These are phyloP conservation scores for Alloascoidea hylecoeti DNA, from an alignment of 805 yeast species.

Conservation along the genomic window DNA sequence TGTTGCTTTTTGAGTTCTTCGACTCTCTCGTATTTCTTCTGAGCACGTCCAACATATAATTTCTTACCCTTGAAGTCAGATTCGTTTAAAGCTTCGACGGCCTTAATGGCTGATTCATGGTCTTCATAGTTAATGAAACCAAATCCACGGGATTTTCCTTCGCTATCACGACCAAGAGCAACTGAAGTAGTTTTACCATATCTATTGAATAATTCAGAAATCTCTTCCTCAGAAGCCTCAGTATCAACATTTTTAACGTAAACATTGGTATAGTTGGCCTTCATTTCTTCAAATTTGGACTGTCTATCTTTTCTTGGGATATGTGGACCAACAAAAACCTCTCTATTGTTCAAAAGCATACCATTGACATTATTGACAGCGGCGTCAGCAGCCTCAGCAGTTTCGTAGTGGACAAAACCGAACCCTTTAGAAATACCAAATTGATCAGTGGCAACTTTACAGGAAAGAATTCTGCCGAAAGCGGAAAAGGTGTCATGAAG, in stretches of 20 bases:
- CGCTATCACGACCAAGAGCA: slow-evolving; percentile 63
- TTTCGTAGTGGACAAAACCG: slow-evolving; percentile 95
- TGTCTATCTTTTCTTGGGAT: slow-evolving; percentile 87
- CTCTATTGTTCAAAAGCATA: slow-evolving; percentile 92
- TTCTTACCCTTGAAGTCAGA: slow-evolving; percentile 73
- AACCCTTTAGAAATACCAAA: slow-evolving; percentile 87
- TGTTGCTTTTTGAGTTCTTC: slow-evolving; percentile 92
- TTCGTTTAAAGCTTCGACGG: slow-evolving; percentile 87
- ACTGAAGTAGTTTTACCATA: slow-evolving; percentile 78
- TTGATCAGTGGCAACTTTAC: slow-evolving; percentile 94
- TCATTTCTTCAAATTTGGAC: slow-evolving; percentile 78
- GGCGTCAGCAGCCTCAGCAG: slow-evolving; percentile 81
- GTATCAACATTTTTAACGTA: slow-evolving; percentile 81
- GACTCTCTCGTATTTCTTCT: slow-evolving; percentile 94
- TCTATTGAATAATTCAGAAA: slow-evolving; percentile 55
- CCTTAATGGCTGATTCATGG: slow-evolving; percentile 81
- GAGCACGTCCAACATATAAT: slow-evolving; percentile 96
- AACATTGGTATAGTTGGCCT: slow-evolving; percentile 90
- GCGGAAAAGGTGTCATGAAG: slow-evolving; percentile 96
- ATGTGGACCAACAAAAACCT: slow-evolving; percentile 93
- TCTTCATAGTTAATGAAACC: slow-evolving; percentile 87
- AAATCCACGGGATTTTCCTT: slow-evolving; percentile 88
- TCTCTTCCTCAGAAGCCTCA: slow-evolving; percentile 43
- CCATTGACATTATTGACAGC: slow-evolving; percentile 97
- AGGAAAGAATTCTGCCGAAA: slow-evolving; percentile 89